These are phyloP conservation scores for Austroboletus eburneus DNA, from an alignment of 768 basidiomycete genomes.

Conservation along the genomic window DNA sequence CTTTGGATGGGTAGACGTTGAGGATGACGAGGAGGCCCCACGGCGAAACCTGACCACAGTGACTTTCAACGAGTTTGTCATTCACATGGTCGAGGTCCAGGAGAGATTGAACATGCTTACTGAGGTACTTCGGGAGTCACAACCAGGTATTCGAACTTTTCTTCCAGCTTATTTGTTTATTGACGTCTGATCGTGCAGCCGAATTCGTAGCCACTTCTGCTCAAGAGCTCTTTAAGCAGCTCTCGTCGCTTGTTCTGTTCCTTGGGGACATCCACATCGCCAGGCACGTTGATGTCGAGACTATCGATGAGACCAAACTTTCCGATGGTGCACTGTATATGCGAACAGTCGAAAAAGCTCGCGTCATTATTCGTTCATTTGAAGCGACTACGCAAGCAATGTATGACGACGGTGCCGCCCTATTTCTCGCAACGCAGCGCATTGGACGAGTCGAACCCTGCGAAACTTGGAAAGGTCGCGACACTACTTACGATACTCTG, in stretches of 20 bases:
- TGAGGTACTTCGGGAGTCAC: conserved; percentile 16
- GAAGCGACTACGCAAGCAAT: conserved; percentile 48
- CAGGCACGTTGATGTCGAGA: conserved; percentile 48
- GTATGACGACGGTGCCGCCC: conserved; percentile 42
- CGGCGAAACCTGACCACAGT: conserved; percentile 23
- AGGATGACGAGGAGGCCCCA: conserved; percentile 31
- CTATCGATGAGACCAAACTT: conserved; percentile 30
- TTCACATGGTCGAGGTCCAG: conserved; percentile 24
- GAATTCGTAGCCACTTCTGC: conserved; percentile 24
- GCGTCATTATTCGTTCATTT: conserved; percentile 42
- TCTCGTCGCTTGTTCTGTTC: conserved; percentile 39
- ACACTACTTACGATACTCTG: conserved; percentile 26
- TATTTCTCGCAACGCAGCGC: conserved; percentile 40
- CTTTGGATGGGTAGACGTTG: conserved; percentile 45
- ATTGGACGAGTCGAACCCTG: conserved; percentile 25
- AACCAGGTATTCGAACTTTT: conserved; percentile 15
- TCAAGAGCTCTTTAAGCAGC: conserved; percentile 32
- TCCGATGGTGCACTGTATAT: conserved; percentile 36
- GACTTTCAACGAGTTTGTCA: conserved; percentile 34
- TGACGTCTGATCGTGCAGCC: conserved; percentile 13
- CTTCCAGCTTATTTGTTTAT: not conserved
- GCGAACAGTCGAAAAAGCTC: conserved; percentile 43
- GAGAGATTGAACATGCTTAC: conserved; percentile 23
- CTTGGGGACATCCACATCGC: conserved; percentile 51
- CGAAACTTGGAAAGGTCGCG: conserved; percentile 21